Base-by-base conservation (phyloP, 1,139 yeast genomes). In the Pichia sp. region DNA sequence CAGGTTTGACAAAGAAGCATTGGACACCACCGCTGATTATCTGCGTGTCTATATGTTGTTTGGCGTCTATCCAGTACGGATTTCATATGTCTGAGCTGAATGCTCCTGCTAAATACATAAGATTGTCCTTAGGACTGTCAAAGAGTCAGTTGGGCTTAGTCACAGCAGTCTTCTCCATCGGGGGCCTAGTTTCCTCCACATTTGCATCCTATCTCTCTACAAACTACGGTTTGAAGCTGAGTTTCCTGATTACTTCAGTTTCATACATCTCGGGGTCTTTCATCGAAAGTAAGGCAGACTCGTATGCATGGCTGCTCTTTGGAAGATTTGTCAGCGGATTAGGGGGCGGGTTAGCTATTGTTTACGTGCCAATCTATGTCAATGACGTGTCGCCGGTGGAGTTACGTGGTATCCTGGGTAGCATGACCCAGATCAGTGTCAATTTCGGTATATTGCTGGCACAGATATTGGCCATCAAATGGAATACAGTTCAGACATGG, bases 61-160 rank as follows among this genome's bases (percentile, higher is more conserved):
- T 87, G 34, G 85, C 89, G 8, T 82, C 95, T 1, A 70, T 89
- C n/a, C 96, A 88, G 65, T 90, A 84, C 67, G 97, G 98, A 2
- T 88, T 83, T 66, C 96, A 90, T 66, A 77, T 90, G 76, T 84
- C 96, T 0, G 96, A 89, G 63, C 72, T 90, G 58, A 90, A 90
- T 69, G 95, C 96, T 2, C 95, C 96, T 0, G 84, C 82, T 50
- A 76, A 76, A 25, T 76, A 81, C 16, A 71, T 87, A 13, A 54
- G 59, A 36, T 8, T 34, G 9, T 50, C 56, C 5, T 36, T 65
- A 19, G 41, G 39, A 0, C 42, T 64, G 4, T 50, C 52, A 8
- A 79, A 83, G 16, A 75, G 79, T 46, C 85, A 86, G 54, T 71
- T 87, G 46, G 98, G 97, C 0, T 69, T 86, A 26, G 83, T 85